Percentiles rank a stretch among this genome's conserved stretches.
phyloP scores from a whole-genome alignment of 176 grass and related monocot species.

The Melocanna baccifera region DNA sequence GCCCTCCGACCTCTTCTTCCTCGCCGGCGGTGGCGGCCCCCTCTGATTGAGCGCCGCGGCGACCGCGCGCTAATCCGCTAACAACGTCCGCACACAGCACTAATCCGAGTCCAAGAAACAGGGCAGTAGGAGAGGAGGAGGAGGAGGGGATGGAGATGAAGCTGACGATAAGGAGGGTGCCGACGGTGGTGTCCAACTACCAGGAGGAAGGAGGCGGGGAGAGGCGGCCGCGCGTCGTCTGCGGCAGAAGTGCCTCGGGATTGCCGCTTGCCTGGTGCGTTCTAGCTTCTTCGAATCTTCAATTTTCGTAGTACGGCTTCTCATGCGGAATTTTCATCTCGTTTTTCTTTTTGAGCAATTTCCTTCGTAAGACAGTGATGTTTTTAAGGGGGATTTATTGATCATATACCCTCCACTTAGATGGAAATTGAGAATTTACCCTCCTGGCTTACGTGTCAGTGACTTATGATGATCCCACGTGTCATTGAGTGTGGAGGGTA shows the following conservation, averaged over 20 bases:
- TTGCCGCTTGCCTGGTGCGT: slow-evolving; percentile 67
- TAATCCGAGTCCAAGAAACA: neutral
- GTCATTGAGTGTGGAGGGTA: too few species aligned
- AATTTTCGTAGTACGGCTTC: neutral
- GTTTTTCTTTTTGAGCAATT: neutral
- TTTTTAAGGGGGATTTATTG: too few species aligned
- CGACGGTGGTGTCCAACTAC: slow-evolving; percentile 72
- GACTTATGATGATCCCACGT: too few species aligned
- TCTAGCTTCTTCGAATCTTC: neutral
- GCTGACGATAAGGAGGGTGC: slow-evolving; percentile 72
- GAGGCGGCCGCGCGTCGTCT: slow-evolving; percentile 2
- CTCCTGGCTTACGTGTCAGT: too few species aligned
- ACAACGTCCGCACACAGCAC: neutral
- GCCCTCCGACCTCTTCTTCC: slow-evolving; percentile 78
- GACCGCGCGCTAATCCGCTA: neutral
- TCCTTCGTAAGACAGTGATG: too few species aligned
- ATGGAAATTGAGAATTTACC: too few species aligned
- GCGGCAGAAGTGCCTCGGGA: slow-evolving; percentile 81
- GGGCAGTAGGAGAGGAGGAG: neutral
- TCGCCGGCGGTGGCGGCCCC: slow-evolving; percentile 58
- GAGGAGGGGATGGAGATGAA: slow-evolving; percentile 35
- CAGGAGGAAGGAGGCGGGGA: slow-evolving; percentile 51
- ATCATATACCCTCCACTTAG: too few species aligned
- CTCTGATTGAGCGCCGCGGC: neutral
- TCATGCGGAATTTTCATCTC: neutral